phyloP scores from a whole-genome alignment of 768 basidiomycete species.

The Pleurotus salmoneostramineus region DNA sequence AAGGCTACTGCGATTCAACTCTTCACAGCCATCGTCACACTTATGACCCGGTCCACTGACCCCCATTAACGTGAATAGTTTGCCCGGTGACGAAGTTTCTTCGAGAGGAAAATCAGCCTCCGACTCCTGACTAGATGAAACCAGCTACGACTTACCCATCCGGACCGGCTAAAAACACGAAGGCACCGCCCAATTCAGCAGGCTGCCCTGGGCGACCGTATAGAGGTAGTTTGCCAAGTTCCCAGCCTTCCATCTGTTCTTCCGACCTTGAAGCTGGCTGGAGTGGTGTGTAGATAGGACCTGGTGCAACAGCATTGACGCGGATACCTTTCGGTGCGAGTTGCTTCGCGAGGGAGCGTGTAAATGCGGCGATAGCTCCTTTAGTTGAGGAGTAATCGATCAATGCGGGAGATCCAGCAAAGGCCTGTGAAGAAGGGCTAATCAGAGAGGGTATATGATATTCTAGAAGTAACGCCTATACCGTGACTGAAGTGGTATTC shows the following conservation, averaged over 20 bases:
- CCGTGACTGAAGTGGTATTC: conserved; percentile 58
- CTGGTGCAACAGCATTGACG: conserved; percentile 50
- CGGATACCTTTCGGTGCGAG: conserved; percentile 53
- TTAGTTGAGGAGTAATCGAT: conserved; percentile 57
- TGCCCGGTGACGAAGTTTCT: neutral
- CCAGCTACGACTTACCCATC: too few species aligned
- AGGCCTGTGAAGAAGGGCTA: conserved; percentile 12
- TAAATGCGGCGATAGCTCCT: conserved; percentile 56
- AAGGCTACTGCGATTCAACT: too few species aligned
- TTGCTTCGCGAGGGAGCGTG: conserved; percentile 48
- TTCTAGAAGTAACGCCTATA: neutral
- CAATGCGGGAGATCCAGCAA: conserved; percentile 9
- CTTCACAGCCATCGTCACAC: too few species aligned
- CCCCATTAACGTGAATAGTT: neutral
- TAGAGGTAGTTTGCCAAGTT: conserved; percentile 38
- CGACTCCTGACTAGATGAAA: too few species aligned
- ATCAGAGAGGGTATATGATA: neutral
- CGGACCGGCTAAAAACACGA: conserved; percentile 45
- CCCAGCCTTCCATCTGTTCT: conserved; percentile 54
- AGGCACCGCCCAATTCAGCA: conserved; percentile 47
- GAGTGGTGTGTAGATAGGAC: conserved; percentile 55
- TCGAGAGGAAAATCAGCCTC: too few species aligned
- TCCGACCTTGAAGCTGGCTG: conserved; percentile 50
- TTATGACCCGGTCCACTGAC: neutral
- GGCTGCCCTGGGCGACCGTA: conserved; percentile 49